These are phyloP conservation scores for Backusella liffmaniae DNA, from an alignment of 192 early-diverging fungal genomes.

Conservation along the genomic window DNA sequence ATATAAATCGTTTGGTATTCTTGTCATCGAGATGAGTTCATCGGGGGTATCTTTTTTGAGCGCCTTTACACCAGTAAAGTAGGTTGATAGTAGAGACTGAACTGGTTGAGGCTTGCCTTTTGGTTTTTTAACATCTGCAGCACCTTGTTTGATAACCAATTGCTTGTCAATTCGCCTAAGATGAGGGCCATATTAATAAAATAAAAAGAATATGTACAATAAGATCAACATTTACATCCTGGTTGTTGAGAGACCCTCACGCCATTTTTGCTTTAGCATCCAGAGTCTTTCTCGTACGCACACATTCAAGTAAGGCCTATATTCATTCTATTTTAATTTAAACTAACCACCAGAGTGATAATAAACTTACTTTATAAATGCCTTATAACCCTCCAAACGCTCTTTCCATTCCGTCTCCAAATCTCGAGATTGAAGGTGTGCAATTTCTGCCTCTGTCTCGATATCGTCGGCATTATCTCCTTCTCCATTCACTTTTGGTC, in stretches of 20 bases:
- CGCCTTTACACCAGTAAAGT: constrained; percentile 39
- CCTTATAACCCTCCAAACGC: constrained; percentile 18
- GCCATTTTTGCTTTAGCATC: constrained; percentile 28
- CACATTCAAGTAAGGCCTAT: constrained; percentile 21
- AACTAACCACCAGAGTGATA: neutral
- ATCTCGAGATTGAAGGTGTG: constrained; percentile 10
- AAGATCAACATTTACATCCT: constrained; percentile 17
- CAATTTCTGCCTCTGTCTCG: constrained; percentile 16
- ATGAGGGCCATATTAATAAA: neutral
- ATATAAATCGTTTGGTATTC: constrained; percentile 34
- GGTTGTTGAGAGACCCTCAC: constrained; percentile 27
- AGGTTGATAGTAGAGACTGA: constrained; percentile 32
- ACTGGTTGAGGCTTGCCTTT: neutral
- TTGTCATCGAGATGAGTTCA: constrained; percentile 21
- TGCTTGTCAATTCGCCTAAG: neutral
- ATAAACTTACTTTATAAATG: constrained; percentile 27
- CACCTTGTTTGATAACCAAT: neutral
- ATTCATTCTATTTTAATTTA: neutral
- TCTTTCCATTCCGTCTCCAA: constrained; percentile 29
- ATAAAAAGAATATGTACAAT: neutral
- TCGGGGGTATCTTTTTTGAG: constrained; percentile 39
- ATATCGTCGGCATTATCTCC: constrained; percentile 1
- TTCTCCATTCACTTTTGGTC: neutral
- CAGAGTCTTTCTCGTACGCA: constrained; percentile 17
- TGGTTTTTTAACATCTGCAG: neutral